Evolutionary conservation across 345 rosid genomes (phyloP), one percentile per base, ranked within the genome.

Genomic region (Raphanus sativus): DNA sequence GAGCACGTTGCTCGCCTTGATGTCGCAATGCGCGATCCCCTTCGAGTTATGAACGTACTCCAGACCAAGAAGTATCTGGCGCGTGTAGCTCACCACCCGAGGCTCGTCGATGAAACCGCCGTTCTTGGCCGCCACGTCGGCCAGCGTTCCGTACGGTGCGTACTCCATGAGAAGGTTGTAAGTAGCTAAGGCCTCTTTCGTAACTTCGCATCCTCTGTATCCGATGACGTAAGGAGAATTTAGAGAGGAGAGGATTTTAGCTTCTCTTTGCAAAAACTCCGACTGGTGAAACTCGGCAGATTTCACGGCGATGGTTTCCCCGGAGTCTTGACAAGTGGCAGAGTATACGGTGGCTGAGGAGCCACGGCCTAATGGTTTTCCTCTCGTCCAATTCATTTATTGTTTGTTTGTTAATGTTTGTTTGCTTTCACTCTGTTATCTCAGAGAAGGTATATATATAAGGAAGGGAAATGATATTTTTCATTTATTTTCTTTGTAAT

Each of bases 301-400:
- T 77, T 91, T 91, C 65, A 85, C 97, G 7, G 97, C 97, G 28
- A 88, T 83, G 26, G 83, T 56, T 10, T 84, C 81, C 45, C 83
- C 87, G 54, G 91, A 80, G 0, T 8, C 55, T 36, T 48, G 67
- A 32, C 84, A 71, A 33, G 84, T 79, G 70, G 93, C 92, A 28
- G 87, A 67, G 66, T 86, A 88, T 12, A 90, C 96, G 80, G 87
- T 75, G 84, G 93, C 93, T 0, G 93, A 80, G 67, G 97, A 89
- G 84, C 93, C 92, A 25, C 63, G 83, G 84, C 97, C 97, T 63
- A 92, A 63, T 25, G 70, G 48, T 66, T 66, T 86, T 64, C 89
- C 90, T 78, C 92, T 86, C 3, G 84, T 90, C 95, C 97, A 91
- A 59, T 83, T 82, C 92, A 88, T 90, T 67, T 26, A n/a, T n/a